phyloP scores from a whole-genome alignment of 2,329 filamentous ascomycete genomes.

The Daldinia sp. region DNA sequence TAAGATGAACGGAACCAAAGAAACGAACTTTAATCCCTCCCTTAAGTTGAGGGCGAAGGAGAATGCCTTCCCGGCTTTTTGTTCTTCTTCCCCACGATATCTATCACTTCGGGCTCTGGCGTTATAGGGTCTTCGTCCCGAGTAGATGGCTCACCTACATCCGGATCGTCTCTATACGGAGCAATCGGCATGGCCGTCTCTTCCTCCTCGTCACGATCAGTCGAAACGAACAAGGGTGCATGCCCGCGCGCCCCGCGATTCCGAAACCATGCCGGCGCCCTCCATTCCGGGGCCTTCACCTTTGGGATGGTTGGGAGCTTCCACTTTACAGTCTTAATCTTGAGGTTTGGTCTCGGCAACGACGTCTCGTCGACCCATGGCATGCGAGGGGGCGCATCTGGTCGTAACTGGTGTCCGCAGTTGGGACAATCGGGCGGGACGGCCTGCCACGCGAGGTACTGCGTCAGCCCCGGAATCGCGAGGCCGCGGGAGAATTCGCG shows the following conservation, averaged over 20 bases:
- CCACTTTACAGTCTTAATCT: neutral
- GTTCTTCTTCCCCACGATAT: slow-evolving; percentile 34
- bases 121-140: slow-evolving; percentile 20
- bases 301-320: neutral
- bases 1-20: neutral
- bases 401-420: slow-evolving; percentile 51
- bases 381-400: slow-evolving; percentile 37
- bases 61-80: slow-evolving; percentile 24
- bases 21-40: neutral
- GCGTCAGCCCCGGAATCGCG: slow-evolving; percentile 50
- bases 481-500: slow-evolving; percentile 52
- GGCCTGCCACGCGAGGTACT: slow-evolving; percentile 51
- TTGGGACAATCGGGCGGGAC: slow-evolving; percentile 53
- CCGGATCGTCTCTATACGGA: slow-evolving; percentile 30
- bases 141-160: slow-evolving; percentile 19
- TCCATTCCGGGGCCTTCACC: slow-evolving; percentile 45
- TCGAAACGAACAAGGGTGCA: slow-evolving; percentile 14
- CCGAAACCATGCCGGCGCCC: slow-evolving; percentile 29
- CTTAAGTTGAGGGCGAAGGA: slow-evolving; percentile 3
- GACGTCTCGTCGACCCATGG: slow-evolving; percentile 37
- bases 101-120: slow-evolving; percentile 34
- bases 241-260: slow-evolving; percentile 8
- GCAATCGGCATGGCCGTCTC: neutral
- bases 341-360: slow-evolving; percentile 20
- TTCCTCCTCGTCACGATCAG: slow-evolving; percentile 23